phyloP scores from a whole-genome alignment of 306 rosid species.

The Rubus parviflorus region DNA sequence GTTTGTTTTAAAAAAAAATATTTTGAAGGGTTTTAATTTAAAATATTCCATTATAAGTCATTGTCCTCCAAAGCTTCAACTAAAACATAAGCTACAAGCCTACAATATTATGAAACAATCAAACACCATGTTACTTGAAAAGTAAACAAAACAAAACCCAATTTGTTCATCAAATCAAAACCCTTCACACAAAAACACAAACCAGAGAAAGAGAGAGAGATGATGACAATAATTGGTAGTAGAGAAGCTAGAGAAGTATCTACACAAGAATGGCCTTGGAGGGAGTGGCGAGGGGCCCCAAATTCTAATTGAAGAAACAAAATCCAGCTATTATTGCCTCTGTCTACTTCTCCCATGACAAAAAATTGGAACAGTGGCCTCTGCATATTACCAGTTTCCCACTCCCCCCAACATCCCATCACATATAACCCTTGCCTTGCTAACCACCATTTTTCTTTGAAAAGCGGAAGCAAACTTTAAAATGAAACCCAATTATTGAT shows the following conservation, averaged over 20 bases:
- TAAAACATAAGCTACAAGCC: not conserved
- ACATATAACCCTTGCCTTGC: constrained; percentile 1
- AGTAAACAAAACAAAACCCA: not conserved
- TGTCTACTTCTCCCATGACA: constrained; percentile 68
- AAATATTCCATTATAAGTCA: not conserved
- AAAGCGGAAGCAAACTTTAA: not conserved
- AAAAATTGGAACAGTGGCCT: constrained; percentile 39
- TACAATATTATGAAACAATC: not conserved
- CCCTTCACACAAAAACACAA: constrained; percentile 16
- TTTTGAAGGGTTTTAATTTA: not conserved
- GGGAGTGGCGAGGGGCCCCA: constrained; percentile 37
- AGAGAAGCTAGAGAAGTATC: constrained; percentile 51
- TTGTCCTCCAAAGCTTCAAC: constrained; percentile 7
- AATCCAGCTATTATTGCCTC: constrained; percentile 62
- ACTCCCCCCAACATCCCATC: constrained; percentile 28
- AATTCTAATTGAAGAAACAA: constrained; percentile 55
- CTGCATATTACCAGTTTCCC: constrained; percentile 45
- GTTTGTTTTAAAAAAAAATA: not conserved
- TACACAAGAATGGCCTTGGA: constrained; percentile 24
- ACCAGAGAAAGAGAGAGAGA: not conserved
- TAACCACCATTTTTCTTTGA: not conserved
- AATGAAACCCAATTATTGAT: not conserved
- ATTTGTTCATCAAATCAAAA: not conserved
- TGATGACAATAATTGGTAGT: constrained; percentile 51
- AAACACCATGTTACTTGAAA: not conserved